Conservation (phyloP, 768 basidiomycete species). For the Mycena pura region DNA sequence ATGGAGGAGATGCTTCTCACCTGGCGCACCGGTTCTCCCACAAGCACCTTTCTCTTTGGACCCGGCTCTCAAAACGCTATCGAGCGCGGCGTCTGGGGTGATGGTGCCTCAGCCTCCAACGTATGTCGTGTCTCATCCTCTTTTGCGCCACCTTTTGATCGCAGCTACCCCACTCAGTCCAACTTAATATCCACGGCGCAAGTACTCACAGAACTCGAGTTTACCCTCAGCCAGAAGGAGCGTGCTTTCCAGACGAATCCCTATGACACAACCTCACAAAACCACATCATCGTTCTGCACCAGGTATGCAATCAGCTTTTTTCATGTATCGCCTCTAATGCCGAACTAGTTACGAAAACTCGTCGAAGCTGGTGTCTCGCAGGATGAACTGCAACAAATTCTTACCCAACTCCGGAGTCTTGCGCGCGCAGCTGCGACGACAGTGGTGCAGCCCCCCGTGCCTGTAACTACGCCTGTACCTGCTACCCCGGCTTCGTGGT, state of each 20-base stretch:
- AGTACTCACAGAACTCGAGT: conserved; percentile 85
- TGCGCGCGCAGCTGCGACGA: conserved; percentile 52
- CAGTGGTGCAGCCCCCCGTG: conserved; percentile 31
- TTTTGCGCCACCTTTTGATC: conserved; percentile 14
- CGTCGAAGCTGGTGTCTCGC: conserved; percentile 81
- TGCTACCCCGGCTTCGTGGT: conserved; percentile 18
- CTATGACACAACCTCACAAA: conserved; percentile 69
- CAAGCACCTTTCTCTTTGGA: conserved; percentile 86
- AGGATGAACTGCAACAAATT: conserved; percentile 80
- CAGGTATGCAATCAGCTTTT: conserved; percentile 61
- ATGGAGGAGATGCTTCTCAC: conserved; percentile 98
- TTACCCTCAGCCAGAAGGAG: conserved; percentile 82
- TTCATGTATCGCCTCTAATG: conserved; percentile 15
- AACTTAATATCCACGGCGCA: conserved; percentile 70
- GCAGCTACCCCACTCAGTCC: conserved; percentile 29
- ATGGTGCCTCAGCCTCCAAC: conserved; percentile 47
- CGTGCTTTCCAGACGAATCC: conserved; percentile 74
- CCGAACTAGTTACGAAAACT: conserved; percentile 64
- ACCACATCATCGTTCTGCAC: conserved; percentile 78
- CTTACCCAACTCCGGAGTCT: conserved; percentile 71
- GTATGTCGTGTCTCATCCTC: conserved; percentile 41
- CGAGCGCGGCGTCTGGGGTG: conserved; percentile 85
- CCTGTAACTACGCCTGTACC: conserved; percentile 21
- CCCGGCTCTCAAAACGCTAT: conserved; percentile 79
- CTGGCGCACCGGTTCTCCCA: conserved; percentile 89